phyloP scores from a whole-genome alignment of 2,329 filamentous ascomycete genomes.

The Exophiala oligosperma region DNA sequence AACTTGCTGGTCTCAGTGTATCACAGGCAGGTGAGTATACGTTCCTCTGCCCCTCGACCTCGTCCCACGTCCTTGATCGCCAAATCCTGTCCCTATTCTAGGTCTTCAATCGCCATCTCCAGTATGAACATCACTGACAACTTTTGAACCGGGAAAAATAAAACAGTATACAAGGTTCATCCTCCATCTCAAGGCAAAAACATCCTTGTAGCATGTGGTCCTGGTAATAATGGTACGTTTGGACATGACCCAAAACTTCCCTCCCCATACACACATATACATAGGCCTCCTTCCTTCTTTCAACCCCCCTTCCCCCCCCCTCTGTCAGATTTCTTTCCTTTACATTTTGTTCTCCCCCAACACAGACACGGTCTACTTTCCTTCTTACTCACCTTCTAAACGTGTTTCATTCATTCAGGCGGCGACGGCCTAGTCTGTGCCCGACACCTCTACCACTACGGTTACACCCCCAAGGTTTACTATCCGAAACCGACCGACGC shows the following conservation, averaged over 20 bases:
- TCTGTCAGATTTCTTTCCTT: neutral
- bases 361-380: too few relatives aligned
- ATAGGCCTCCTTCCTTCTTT: too few relatives aligned
- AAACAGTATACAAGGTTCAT: constrained; percentile 79
- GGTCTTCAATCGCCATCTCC: neutral
- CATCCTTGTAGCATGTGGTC: constrained; percentile 87
- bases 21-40: constrained; percentile 72
- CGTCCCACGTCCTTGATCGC: too few relatives aligned
- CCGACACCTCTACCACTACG: constrained; percentile 86
- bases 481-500: constrained; percentile 92
- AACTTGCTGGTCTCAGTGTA: constrained; percentile 87
- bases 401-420: constrained; percentile 51
- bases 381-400: neutral
- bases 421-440: constrained; percentile 95
- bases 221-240: constrained; percentile 61
- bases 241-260: neutral
- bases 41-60: too few relatives aligned
- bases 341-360: neutral
- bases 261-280: too few relatives aligned
- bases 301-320: neutral
- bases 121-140: constrained; percentile 2
- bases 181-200: constrained; percentile 69
- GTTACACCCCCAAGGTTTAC: constrained; percentile 84
- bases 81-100: too few relatives aligned
- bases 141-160: neutral